Conservation (phyloP, 1,284 basidiomycete genomes). For the Ustilago hordei region DNA sequence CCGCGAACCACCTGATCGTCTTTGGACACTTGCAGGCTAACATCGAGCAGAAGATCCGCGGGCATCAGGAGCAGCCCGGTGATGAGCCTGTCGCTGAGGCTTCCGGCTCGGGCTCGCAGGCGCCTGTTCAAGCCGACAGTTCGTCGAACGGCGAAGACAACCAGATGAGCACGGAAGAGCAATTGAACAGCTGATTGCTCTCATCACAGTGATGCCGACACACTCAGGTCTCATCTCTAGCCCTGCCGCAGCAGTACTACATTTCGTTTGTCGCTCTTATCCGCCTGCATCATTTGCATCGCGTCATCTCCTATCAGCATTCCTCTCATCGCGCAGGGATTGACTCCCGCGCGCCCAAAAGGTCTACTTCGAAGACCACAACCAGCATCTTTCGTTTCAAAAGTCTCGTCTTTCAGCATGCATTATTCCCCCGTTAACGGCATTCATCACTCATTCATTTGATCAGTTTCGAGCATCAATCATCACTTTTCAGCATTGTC, state of each 20-base stretch:
- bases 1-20: constrained; percentile 34
- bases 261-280: background rate
- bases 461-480: background rate
- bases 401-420: background rate
- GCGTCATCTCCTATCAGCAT: background rate
- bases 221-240: too few relatives aligned
- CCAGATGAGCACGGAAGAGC: background rate
- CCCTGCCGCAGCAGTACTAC: background rate
- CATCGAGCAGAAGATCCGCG: constrained; percentile 46
- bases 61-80: background rate
- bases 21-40: constrained; percentile 45
- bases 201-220: constrained; percentile 2
- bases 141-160: constrained; percentile 2
- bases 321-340: background rate
- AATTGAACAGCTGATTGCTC: background rate
- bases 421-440: too few relatives aligned
- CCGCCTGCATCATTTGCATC: background rate
- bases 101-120: background rate
- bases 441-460: too few relatives aligned
- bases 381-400: background rate
- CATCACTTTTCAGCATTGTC: constrained; percentile 5
- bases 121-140: constrained; percentile 1
- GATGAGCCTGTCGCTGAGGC: constrained; percentile 6
- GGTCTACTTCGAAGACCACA: constrained; percentile 17
- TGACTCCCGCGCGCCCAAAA: constrained; percentile 14